Conservation (phyloP, 352 stramenopile species). For the Globisporangium spinosum region DNA sequence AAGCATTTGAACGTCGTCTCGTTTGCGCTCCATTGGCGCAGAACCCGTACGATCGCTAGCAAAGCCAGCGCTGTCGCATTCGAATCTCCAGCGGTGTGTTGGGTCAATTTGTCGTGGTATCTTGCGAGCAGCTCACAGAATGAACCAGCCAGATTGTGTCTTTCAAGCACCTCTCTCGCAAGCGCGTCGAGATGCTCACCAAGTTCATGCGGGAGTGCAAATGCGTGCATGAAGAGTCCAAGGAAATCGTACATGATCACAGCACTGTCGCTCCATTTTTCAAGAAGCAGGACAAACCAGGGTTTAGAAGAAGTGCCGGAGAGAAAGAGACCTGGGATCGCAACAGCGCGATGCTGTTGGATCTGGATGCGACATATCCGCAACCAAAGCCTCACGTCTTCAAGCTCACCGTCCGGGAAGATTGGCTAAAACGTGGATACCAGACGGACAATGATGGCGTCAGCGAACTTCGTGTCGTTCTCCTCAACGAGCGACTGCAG, state of each 20-base stretch:
- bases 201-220: slow-evolving; percentile 19
- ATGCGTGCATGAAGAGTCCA: slow-evolving; percentile 19
- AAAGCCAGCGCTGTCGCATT: not conserved
- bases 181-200: slow-evolving; percentile 4
- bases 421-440: not conserved
- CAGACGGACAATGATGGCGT: slow-evolving; percentile 9
- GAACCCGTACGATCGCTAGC: slow-evolving; percentile 6
- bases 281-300: slow-evolving; percentile 19
- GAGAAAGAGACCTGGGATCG: slow-evolving; percentile 16
- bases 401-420: slow-evolving; percentile 4
- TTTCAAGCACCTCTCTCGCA: not conserved
- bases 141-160: not conserved
- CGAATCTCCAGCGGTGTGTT: not conserved
- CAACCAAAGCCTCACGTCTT: slow-evolving; percentile 16
- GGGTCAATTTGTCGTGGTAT: not conserved
- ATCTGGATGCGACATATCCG: slow-evolving; percentile 14
- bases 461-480: slow-evolving; percentile 1
- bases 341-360: slow-evolving; percentile 2
- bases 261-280: slow-evolving; percentile 7
- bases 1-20: slow-evolving; percentile 1
- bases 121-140: slow-evolving; percentile 7
- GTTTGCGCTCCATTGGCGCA: slow-evolving; percentile 13
- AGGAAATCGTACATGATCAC: slow-evolving; percentile 19
- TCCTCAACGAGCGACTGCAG: slow-evolving; percentile 12
- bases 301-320: not conserved